Evolutionary conservation across 805 yeast genomes (phyloP).

Genomic region (Hagleromyces aurorensis): DNA sequence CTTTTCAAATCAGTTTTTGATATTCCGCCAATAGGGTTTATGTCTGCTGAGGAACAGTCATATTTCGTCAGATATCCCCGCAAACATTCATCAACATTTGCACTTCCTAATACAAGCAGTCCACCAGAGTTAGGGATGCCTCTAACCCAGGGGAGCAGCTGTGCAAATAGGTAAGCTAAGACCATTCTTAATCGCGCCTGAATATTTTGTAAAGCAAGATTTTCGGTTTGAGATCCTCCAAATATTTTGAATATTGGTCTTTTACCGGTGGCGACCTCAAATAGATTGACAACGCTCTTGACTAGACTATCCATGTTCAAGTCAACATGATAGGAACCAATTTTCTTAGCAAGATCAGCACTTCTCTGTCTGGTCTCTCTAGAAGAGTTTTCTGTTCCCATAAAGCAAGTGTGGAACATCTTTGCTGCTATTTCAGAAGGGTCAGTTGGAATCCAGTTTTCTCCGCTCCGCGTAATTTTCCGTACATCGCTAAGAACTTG

Average conservation of each 20-base stretch:
- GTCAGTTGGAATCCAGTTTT: constrained; percentile 58
- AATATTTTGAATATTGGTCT: constrained; percentile 82
- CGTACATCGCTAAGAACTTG: constrained; percentile 77
- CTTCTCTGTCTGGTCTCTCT: constrained; percentile 80
- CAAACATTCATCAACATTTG: constrained; percentile 94
- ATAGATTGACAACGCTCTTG: constrained; percentile 59
- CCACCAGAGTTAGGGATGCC: constrained; percentile 56
- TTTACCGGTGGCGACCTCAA: constrained; percentile 86
- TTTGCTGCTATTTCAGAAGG: constrained; percentile 70
- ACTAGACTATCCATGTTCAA: constrained; percentile 87
- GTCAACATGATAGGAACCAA: constrained; percentile 88
- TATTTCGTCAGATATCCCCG: constrained; percentile 95
- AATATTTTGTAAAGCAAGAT: constrained; percentile 89
- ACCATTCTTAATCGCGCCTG: constrained; percentile 98
- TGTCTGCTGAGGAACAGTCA: constrained; percentile 95
- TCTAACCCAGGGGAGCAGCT: constrained; percentile 90
- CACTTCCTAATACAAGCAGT: constrained; percentile 84
- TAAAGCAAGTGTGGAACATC: constrained; percentile 82
- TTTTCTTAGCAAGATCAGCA: constrained; percentile 56
- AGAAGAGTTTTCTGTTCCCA: constrained; percentile 96
- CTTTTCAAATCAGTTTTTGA: constrained; percentile 87
- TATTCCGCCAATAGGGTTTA: constrained; percentile 98
- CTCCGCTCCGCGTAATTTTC: constrained; percentile 49
- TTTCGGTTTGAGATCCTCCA: constrained; percentile 90
- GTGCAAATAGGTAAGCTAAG: constrained; percentile 85